These are phyloP conservation scores for Setaria viridis DNA, from an alignment of 202 grass and related monocot genomes.

Conservation along the genomic window DNA sequence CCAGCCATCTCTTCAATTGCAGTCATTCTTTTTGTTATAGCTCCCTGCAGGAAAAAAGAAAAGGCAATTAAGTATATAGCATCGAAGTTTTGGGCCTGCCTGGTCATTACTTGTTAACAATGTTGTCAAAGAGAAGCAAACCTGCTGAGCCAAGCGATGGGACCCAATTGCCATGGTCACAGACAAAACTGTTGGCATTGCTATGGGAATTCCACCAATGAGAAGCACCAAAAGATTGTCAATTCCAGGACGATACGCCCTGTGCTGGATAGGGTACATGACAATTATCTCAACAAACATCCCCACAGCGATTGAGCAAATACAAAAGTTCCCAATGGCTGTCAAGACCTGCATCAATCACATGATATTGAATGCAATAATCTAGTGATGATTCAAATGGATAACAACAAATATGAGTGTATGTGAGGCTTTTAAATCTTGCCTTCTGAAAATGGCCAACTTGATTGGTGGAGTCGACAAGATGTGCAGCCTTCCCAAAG, in stretches of 20 bases:
- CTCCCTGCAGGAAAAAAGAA: slow-evolving; percentile 56
- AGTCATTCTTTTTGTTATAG: slow-evolving; percentile 99
- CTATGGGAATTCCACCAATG: slow-evolving; percentile 97
- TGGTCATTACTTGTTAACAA: background rate
- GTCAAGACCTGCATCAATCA: slow-evolving; percentile 69
- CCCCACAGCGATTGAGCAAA: slow-evolving; percentile 88
- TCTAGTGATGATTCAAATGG: slow-evolving; percentile 1
- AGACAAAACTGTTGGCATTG: slow-evolving; percentile 95
- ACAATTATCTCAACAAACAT: slow-evolving; percentile 90
- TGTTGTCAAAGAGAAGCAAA: slow-evolving; percentile 23
- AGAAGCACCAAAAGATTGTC: slow-evolving; percentile 98
- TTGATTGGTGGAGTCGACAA: slow-evolving; percentile 88
- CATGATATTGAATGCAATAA: slow-evolving; percentile 4
- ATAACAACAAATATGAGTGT: background rate
- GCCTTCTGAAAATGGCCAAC: slow-evolving; percentile 90
- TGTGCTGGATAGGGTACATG: slow-evolving; percentile 86
- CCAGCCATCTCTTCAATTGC: slow-evolving; percentile 99
- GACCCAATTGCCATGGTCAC: slow-evolving; percentile 99
- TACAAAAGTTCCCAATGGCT: slow-evolving; percentile 97
- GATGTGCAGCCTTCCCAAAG: slow-evolving; percentile 92
- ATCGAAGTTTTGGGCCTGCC: background rate
- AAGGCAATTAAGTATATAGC: background rate
- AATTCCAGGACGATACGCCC: slow-evolving; percentile 85
- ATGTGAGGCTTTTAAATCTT: slow-evolving; percentile 17
- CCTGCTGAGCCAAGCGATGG: slow-evolving; percentile 94